A percentile compares a stretch with the other conserved stretches of the same genome.
phyloP scores from a whole-genome alignment of 2,329 filamentous ascomycete species.

The Cyanodermella asteris region DNA sequence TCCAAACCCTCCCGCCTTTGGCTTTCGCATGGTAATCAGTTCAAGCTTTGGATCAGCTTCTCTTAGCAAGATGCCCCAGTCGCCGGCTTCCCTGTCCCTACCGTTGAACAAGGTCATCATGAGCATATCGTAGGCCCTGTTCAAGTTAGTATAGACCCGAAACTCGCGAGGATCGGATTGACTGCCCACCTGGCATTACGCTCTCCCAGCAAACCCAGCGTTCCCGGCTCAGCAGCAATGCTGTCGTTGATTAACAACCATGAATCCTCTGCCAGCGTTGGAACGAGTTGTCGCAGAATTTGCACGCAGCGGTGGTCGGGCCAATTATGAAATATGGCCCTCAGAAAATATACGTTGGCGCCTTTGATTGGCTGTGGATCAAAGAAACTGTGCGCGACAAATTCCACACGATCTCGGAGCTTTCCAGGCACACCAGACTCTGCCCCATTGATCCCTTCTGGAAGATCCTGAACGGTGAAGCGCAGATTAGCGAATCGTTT shows the following conservation, averaged over 20 bases:
- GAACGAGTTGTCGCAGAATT: slow-evolving; percentile 10
- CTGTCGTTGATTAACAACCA: too few relatives aligned
- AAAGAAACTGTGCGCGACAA: slow-evolving; percentile 12
- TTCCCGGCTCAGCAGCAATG: too few relatives aligned
- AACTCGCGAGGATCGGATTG: too few relatives aligned
- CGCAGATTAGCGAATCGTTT: slow-evolving; percentile 14
- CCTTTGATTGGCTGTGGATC: slow-evolving; percentile 13
- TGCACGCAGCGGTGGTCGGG: slow-evolving; percentile 13
- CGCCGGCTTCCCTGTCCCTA: slow-evolving; percentile 26
- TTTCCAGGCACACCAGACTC: slow-evolving; percentile 9
- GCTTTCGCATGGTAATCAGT: too few relatives aligned
- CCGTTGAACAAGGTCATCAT: slow-evolving; percentile 32
- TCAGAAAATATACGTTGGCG: slow-evolving; percentile 16
- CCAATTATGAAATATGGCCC: slow-evolving; percentile 18
- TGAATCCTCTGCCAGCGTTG: too few relatives aligned
- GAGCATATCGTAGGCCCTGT: slow-evolving; percentile 26
- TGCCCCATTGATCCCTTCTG: slow-evolving; percentile 10
- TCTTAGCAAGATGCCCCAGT: slow-evolving; percentile 25
- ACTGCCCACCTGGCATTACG: too few relatives aligned
- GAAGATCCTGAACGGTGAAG: slow-evolving; percentile 20
- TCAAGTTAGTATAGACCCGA: too few relatives aligned
- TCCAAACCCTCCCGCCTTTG: slow-evolving; percentile 5
- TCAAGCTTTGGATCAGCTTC: slow-evolving; percentile 20
- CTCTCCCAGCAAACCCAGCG: too few relatives aligned
- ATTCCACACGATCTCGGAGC: slow-evolving; percentile 11